phyloP scores from a whole-genome alignment of 225 moss, liverwort and hornwort species.

The Polytrichum formosum region DNA sequence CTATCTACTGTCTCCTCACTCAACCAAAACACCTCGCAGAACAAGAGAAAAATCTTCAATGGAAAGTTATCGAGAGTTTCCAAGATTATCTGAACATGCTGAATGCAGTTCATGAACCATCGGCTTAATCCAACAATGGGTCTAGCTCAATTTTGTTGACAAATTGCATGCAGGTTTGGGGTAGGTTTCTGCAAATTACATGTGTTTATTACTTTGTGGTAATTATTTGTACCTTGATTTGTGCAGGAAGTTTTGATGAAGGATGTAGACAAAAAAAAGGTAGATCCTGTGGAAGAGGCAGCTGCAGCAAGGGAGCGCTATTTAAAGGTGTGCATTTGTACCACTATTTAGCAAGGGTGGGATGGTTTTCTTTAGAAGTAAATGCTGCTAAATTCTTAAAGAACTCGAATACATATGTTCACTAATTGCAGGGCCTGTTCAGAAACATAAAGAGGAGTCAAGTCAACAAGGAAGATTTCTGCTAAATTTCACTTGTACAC shows the following conservation, averaged over 20 bases:
- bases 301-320: conserved; percentile 48
- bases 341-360: background rate
- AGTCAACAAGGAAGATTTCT: background rate
- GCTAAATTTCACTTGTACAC: background rate
- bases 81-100: too few species aligned
- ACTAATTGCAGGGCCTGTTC: background rate
- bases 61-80: too few species aligned
- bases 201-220: background rate
- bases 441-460: background rate
- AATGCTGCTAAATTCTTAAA: too few species aligned
- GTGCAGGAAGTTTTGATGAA: conserved; percentile 40
- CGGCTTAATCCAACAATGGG: background rate
- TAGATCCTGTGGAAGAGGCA: conserved; percentile 41
- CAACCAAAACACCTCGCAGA: too few species aligned
- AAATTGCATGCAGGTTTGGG: background rate
- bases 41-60: too few species aligned
- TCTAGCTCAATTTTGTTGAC: background rate
- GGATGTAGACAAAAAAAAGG: conserved; percentile 35
- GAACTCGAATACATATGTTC: too few species aligned
- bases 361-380: background rate
- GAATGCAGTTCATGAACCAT: too few species aligned
- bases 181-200: too few species aligned
- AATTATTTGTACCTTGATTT: background rate
- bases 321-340: conserved; percentile 30
- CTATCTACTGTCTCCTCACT: too few species aligned